Base-by-base conservation (phyloP, 2,329 filamentous ascomycete species). In the Calonectria fujianensis region DNA sequence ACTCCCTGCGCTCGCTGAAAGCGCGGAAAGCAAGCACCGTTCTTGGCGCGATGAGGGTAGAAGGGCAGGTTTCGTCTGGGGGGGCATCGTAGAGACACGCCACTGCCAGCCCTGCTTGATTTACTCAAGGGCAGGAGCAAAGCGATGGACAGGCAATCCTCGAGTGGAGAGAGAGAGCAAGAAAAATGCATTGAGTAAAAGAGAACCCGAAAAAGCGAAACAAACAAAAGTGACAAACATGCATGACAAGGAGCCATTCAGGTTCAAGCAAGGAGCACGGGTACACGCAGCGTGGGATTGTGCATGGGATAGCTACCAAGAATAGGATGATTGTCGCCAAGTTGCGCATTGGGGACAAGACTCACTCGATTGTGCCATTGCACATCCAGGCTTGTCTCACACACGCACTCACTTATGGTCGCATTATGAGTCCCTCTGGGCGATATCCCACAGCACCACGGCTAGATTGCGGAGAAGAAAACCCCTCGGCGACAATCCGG, bases 11-110 rank as follows among this genome's bases (percentile, higher is more conserved):
- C 45, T 54, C 35, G 59, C 27, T 39, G 31, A 48, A 52, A 63
- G 45, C 57, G 45, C 52, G 45, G 57, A 64, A 45, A 57, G 57
- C n/a, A 48, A 27, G 32, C n/a, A 6, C 57, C 24, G 16, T n/a
- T 16, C n/a, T 50, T 18, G 52, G 41, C 24, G 27, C 24, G 67
- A 50, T 74, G 73, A 69, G 20, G 37, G 39, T 59, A 65, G 45
- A 70, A 48, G 63, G 37, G 29, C 20, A 51, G 35, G 27, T 50
- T 52, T 80, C 74, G 74, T 78, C 80, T 77, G 77, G 69, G 24
- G 24, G 69, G 80, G 75, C 79, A 80, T 80, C 29, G 76, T 82
- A 82, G 59, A 73, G 74, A 69, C 80, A 82, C 81, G 73, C 81
- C 80, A 75, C 70, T 29, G 57, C 64, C 45, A 64, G 66, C 52